Percentiles rank a stretch among this genome's conserved stretches.
These are phyloP conservation scores for Paraleonurus japonicus DNA, from an alignment of 257 asterid genomes.

Conservation along the genomic window DNA sequence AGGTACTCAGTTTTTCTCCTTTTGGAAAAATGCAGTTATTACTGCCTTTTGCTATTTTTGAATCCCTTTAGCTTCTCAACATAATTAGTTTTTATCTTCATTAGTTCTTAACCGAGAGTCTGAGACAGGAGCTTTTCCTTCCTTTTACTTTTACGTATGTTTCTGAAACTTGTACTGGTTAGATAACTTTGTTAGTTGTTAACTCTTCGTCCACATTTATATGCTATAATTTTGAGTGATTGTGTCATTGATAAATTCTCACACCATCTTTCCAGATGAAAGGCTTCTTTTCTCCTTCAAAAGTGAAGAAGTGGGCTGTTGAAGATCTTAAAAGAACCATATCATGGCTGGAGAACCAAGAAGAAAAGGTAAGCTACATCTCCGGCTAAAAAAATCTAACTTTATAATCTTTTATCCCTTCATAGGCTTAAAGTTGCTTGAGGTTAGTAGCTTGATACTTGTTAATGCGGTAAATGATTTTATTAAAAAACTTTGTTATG, in stretches of 20 bases:
- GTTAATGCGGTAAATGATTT: not conserved
- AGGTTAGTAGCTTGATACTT: conserved; percentile 16
- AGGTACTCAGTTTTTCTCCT: conserved; percentile 54
- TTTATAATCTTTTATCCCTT: conserved; percentile 10
- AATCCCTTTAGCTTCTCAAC: not conserved
- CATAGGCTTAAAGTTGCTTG: conserved; percentile 14
- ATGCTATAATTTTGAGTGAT: not conserved
- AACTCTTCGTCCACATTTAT: conserved; percentile 1
- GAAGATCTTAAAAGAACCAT: conserved; percentile 72
- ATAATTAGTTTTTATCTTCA: not conserved
- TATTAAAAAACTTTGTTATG: too few relatives aligned
- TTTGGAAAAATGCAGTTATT: not conserved
- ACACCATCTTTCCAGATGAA: conserved; percentile 35
- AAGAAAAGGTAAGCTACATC: conserved; percentile 63
- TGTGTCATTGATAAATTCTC: conserved; percentile 25
- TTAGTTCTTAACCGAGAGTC: conserved; percentile 12
- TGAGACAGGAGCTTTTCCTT: not conserved
- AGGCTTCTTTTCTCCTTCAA: conserved; percentile 53
- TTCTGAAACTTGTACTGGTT: not conserved
- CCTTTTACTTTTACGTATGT: not conserved
- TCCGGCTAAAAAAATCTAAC: conserved; percentile 11
- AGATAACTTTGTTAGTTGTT: conserved; percentile 1
- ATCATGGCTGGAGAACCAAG: conserved; percentile 87
- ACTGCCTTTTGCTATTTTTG: not conserved
- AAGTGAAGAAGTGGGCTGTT: conserved; percentile 81